These are phyloP conservation scores for Tetrapyrgos nigripes DNA, from an alignment of 1,284 basidiomycete species.

Conservation along the genomic window DNA sequence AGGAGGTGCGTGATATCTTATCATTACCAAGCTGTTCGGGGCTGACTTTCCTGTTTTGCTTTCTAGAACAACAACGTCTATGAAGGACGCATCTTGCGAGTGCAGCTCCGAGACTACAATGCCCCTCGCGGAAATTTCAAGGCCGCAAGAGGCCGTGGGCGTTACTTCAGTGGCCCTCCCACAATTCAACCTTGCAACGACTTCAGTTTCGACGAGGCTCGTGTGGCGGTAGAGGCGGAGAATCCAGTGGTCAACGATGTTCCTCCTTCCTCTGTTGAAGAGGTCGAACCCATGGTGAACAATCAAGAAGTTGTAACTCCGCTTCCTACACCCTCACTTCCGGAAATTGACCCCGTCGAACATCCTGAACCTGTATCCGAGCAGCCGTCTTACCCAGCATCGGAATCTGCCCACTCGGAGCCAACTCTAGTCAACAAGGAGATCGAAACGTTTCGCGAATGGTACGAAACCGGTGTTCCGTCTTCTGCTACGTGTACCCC, in stretches of 20 bases:
- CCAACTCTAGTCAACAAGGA: neutral
- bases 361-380: neutral
- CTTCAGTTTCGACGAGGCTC: constrained; percentile 11
- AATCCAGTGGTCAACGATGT: neutral
- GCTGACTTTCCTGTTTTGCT: neutral
- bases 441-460: constrained; percentile 19
- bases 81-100: constrained; percentile 72
- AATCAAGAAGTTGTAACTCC: neutral
- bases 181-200: constrained; percentile 32
- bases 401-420: neutral
- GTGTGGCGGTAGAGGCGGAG: neutral
- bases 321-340: neutral
- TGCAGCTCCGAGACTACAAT: constrained; percentile 68
- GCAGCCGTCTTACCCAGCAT: neutral
- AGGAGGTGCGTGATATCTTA: constrained; percentile 53
- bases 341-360: neutral
- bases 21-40: neutral
- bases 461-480: constrained; percentile 17
- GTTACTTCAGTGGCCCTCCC: constrained; percentile 33
- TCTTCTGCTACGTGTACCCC: neutral
- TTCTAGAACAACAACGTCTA: constrained; percentile 70
- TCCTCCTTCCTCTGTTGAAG: neutral
- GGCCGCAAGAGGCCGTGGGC: constrained; percentile 39
- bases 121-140: constrained; percentile 54
- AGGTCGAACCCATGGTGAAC: neutral